Base-by-base conservation (phyloP, 768 basidiomycete species). In the Zangia roseola region DNA sequence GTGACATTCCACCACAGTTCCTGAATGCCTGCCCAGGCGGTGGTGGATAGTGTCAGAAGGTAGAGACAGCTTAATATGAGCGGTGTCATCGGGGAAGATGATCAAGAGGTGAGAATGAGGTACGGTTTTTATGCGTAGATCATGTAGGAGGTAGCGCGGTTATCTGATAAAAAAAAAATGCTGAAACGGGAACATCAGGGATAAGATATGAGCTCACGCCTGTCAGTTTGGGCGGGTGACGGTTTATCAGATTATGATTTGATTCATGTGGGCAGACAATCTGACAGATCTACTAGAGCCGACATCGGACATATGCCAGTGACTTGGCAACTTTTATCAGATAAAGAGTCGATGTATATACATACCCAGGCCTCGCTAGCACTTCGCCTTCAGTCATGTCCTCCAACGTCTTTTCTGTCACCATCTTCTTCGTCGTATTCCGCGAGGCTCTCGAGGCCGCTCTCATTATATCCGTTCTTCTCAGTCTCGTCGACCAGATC, bases 361-460 rank as follows among this genome's bases (percentile, higher is more conserved):
- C 40, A 38, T 19, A 3, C 33, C 17, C 6, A 4, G 2, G 5
- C 5, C 9, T 21, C 43, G n/a, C 6, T n/a, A n/a, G n/a, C n/a
- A n/a, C n/a, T 2, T 24, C 6, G 2, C 34, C 5, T 16, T 5
- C 6, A 16, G 16, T 7, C 36, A 45, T 45, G 45, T 25, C 36
- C 52, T 25, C 36, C 53, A 79, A 83, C 62, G 72, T 94, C 47
- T 97, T 97, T 71, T 90, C 88, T 49, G 79, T 94, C 47, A 84
- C 92, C 61, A 92, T 97, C 58, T 97, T 94, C 76, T 93, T 97
- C 79, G 93, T 97, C 71, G 84, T 94, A 71, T 93, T 95, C 69
- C 82, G 94, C 64, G 94, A 97, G 79, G 88, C 91, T 5, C 79
- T 97, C 54, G 94, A 97, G 74, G 89, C 92, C 5, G 83, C 83